Evolutionary conservation across 768 basidiomycete species (phyloP).

Genomic region (Phaffia australis): DNA sequence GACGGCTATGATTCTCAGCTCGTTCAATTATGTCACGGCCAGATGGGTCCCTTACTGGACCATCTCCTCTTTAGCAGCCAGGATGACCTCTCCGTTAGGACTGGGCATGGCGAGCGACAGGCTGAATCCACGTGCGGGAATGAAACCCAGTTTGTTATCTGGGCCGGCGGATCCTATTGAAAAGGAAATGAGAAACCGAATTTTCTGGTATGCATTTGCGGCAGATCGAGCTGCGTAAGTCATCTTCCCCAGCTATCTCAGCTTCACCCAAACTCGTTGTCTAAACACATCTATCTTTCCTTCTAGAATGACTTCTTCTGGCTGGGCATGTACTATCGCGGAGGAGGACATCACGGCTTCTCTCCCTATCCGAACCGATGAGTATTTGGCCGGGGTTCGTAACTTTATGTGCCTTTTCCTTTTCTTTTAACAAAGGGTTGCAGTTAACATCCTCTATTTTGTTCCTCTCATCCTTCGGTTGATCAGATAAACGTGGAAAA

Average conservation of each 20-base stretch:
- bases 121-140: constrained; percentile 2
- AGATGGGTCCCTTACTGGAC: constrained; percentile 18
- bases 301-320: constrained; percentile 3
- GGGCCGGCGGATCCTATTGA: constrained; percentile 16
- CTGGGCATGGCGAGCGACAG: constrained; percentile 1
- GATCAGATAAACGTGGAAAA: constrained; percentile 11
- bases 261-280: no score
- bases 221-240: background rate
- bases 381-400: constrained; percentile 7
- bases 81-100: constrained; percentile 16
- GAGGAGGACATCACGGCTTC: constrained; percentile 19
- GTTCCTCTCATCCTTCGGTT: background rate
- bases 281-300: no score
- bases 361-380: constrained; percentile 4
- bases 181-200: constrained; percentile 10
- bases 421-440: background rate
- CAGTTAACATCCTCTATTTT: background rate
- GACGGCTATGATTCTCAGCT: constrained; percentile 13
- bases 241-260: no score
- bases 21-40: constrained; percentile 15
- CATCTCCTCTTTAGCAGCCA: constrained; percentile 4
- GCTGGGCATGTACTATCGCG: constrained; percentile 21
- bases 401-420: background rate
- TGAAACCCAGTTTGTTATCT: constrained; percentile 17
- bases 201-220: constrained; percentile 24